These are phyloP conservation scores for Epichloe typhina DNA, from an alignment of 2,329 filamentous ascomycete genomes.

Conservation along the genomic window DNA sequence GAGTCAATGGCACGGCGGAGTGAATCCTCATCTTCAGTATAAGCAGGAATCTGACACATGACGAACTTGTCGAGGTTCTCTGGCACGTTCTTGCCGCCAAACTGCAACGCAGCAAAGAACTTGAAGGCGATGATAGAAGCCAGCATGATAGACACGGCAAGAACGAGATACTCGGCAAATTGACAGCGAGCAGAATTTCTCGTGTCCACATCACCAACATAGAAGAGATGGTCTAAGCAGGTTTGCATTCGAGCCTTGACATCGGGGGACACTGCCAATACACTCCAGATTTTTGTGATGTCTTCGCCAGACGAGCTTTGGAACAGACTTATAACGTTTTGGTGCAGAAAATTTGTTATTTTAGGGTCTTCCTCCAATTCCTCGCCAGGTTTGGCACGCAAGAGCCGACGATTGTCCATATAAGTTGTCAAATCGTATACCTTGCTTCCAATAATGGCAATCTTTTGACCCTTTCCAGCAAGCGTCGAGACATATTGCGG, in stretches of 20 bases:
- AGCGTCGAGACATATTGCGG: constrained; percentile 62
- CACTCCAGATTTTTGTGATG: constrained; percentile 71
- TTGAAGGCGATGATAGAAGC: constrained; percentile 83
- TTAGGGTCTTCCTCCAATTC: constrained; percentile 30
- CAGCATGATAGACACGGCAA: constrained; percentile 71
- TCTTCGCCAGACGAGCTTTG: constrained; percentile 62
- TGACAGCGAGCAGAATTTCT: constrained; percentile 73
- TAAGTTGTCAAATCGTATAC: constrained; percentile 91
- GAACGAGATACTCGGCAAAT: constrained; percentile 80
- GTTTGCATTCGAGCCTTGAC: constrained; percentile 57
- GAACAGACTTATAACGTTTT: constrained; percentile 63
- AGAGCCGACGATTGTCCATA: constrained; percentile 56
- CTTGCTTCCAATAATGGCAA: constrained; percentile 65
- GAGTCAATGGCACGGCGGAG: constrained; percentile 95
- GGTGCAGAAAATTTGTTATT: constrained; percentile 70
- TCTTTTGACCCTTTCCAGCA: constrained; percentile 45
- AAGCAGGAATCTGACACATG: constrained; percentile 94
- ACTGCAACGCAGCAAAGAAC: constrained; percentile 91
- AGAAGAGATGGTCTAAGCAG: constrained; percentile 91
- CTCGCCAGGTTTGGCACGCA: constrained; percentile 43
- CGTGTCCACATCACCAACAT: constrained; percentile 82
- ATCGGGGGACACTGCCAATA: constrained; percentile 43
- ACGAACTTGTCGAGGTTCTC: constrained; percentile 98
- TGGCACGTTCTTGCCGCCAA: constrained; percentile 77
- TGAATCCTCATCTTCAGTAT: constrained; percentile 97